Conservation (phyloP, 2,329 filamentous ascomycete genomes). For the Graphiopsis chlorocephala region DNA sequence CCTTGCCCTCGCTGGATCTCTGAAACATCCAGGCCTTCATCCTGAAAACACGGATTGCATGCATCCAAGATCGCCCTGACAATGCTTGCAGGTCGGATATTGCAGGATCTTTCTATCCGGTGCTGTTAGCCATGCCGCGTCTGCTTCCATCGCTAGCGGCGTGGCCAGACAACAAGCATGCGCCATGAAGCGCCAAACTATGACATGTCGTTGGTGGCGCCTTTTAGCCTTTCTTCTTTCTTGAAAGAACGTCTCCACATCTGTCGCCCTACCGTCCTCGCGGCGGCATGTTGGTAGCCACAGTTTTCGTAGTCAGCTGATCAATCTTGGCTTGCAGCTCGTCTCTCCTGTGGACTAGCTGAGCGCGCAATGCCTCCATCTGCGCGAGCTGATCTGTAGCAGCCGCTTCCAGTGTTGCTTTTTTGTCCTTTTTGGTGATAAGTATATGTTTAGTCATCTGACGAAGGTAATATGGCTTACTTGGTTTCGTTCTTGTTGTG, state of each 20-base stretch:
- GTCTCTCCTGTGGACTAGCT: constrained; percentile 50
- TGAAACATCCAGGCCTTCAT: neutral
- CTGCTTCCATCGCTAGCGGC: neutral
- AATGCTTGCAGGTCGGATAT: neutral
- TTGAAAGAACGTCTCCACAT: neutral
- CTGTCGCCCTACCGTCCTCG: constrained; percentile 3
- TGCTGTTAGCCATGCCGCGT: neutral
- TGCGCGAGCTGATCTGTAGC: constrained; percentile 55
- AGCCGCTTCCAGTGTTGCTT: constrained; percentile 44
- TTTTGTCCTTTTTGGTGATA: constrained; percentile 37
- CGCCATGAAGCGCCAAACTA: constrained; percentile 1
- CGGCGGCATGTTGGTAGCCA: neutral
- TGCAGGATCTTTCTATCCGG: neutral
- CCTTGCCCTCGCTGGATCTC: neutral
- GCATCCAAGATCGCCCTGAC: neutral
- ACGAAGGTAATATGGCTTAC: constrained; percentile 34
- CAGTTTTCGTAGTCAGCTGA: constrained; percentile 27
- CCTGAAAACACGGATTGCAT: neutral
- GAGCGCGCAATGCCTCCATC: constrained; percentile 50
- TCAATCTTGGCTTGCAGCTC: constrained; percentile 57
- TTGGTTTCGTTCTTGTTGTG: constrained; percentile 50
- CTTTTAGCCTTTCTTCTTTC: neutral
- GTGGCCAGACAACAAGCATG: neutral
- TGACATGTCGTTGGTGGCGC: neutral
- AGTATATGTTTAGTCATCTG: neutral